Conservation (phyloP, 1,284 basidiomycete species). For the Anthracocystis setariae region DNA sequence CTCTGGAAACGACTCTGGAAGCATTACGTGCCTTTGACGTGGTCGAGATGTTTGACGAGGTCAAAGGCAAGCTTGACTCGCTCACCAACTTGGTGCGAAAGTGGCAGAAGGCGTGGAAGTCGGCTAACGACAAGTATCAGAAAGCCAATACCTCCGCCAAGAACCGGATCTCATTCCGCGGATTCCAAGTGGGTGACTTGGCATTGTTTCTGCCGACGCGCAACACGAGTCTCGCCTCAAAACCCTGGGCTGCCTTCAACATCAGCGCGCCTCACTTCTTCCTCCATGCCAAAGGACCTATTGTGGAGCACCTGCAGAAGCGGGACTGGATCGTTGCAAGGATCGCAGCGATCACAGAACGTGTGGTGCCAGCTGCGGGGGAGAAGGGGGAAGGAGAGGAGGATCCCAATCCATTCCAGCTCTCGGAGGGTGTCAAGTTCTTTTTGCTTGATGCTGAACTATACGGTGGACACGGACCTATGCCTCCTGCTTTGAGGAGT, state of each 20-base stretch:
- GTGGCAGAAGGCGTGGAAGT: slow-evolving; percentile 88
- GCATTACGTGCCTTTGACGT: slow-evolving; percentile 76
- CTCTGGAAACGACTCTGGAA: slow-evolving; percentile 68
- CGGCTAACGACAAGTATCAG: slow-evolving; percentile 80
- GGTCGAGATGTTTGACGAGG: slow-evolving; percentile 80
- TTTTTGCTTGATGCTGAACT: slow-evolving; percentile 93
- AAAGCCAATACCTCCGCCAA: slow-evolving; percentile 51
- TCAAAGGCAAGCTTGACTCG: slow-evolving; percentile 76
- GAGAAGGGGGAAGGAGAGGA: slow-evolving; percentile 9
- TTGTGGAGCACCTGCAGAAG: slow-evolving; percentile 77
- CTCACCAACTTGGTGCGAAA: slow-evolving; percentile 82
- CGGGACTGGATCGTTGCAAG: slow-evolving; percentile 91
- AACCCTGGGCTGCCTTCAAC: slow-evolving; percentile 65
- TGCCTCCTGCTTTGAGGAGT: slow-evolving; percentile 27
- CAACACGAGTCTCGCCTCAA: slow-evolving; percentile 75
- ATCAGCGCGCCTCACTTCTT: slow-evolving; percentile 96
- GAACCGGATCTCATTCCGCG: slow-evolving; percentile 70
- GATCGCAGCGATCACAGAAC: slow-evolving; percentile 86
- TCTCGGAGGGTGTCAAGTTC: slow-evolving; percentile 89
- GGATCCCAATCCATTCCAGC: slow-evolving; percentile 69
- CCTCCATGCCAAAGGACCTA: slow-evolving; percentile 77
- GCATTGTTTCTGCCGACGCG: slow-evolving; percentile 94
- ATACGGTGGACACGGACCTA: slow-evolving; percentile 41
- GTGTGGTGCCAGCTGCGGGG: slow-evolving; percentile 70
- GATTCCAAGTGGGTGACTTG: slow-evolving; percentile 73